Evolutionary conservation across 306 rosid species (phyloP).

Genomic region (Senna tora): DNA sequence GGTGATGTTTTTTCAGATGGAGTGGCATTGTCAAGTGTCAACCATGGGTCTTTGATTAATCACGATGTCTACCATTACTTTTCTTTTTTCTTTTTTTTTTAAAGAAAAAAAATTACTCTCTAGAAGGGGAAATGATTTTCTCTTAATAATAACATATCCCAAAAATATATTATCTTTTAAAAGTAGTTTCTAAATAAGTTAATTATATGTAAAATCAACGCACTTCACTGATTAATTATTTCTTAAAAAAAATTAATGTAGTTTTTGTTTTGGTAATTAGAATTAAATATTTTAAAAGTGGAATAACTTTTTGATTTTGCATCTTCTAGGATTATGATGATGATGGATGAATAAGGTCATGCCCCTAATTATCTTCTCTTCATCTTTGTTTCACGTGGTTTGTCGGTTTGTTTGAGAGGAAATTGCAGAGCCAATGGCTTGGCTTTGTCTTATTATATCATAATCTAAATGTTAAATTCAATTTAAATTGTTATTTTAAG

Average conservation of each 20-base stretch:
- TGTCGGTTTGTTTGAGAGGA: constrained; percentile 63
- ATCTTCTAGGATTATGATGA: constrained; percentile 47
- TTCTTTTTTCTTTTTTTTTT: too few relatives aligned
- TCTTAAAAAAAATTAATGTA: too few relatives aligned
- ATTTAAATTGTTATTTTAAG: too few relatives aligned
- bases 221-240: too few relatives aligned
- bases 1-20: constrained; percentile 53
- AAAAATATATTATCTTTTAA: too few relatives aligned
- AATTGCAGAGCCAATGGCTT: constrained; percentile 44
- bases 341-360: constrained; percentile 43
- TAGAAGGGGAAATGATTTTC: too few relatives aligned
- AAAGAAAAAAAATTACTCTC: too few relatives aligned
- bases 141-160: too few relatives aligned
- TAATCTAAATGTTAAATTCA: constrained; percentile 34
- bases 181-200: too few relatives aligned
- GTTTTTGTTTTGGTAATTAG: too few relatives aligned
- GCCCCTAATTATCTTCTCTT: constrained; percentile 44
- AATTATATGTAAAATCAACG: too few relatives aligned
- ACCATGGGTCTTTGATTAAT: constrained; percentile 62
- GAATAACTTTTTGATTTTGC: constrained; percentile 37
- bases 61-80: constrained; percentile 58
- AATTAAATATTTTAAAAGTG: too few relatives aligned
- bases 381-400: constrained; percentile 63
- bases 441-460: constrained; percentile 46
- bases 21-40: constrained; percentile 74